Conservation (phyloP, 129 eudicot genomes). For the Flaveria linearis region DNA sequence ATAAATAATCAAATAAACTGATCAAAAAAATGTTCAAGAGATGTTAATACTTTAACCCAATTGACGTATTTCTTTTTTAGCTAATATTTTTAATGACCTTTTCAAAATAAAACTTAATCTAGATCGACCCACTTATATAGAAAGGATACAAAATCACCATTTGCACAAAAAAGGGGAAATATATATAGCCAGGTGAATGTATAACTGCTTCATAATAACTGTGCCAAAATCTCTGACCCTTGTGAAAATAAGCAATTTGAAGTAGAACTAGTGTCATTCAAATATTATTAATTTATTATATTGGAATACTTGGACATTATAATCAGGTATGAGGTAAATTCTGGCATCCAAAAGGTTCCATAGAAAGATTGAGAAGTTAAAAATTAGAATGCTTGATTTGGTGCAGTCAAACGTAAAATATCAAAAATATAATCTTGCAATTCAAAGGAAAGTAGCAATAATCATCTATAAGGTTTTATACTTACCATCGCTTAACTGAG, state of each 20-base stretch:
- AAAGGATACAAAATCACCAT: not conserved
- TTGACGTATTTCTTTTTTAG: not conserved
- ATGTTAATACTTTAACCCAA: not conserved
- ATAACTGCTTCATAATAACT: too few relatives aligned
- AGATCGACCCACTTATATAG: not conserved
- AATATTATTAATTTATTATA: not conserved
- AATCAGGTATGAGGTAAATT: not conserved
- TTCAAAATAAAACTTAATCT: not conserved
- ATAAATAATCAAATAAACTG: not conserved
- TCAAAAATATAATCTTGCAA: not conserved
- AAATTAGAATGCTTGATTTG: slow-evolving; percentile 4
- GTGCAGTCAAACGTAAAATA: not conserved
- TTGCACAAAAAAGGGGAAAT: not conserved
- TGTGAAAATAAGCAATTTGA: not conserved
- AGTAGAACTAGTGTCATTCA: not conserved
- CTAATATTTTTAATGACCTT: not conserved
- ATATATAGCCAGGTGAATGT: too few relatives aligned
- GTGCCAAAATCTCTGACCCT: not conserved
- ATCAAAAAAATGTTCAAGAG: not conserved
- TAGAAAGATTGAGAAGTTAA: not conserved
- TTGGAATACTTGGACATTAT: not conserved
- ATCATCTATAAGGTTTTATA: not conserved
- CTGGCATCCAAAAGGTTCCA: not conserved
- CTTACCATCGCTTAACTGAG: slow-evolving; percentile 86
- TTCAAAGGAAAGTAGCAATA: not conserved